Evolutionary conservation across 192 early-diverging fungal species (phyloP).

Genomic region (Linnemannia zychae): DNA sequence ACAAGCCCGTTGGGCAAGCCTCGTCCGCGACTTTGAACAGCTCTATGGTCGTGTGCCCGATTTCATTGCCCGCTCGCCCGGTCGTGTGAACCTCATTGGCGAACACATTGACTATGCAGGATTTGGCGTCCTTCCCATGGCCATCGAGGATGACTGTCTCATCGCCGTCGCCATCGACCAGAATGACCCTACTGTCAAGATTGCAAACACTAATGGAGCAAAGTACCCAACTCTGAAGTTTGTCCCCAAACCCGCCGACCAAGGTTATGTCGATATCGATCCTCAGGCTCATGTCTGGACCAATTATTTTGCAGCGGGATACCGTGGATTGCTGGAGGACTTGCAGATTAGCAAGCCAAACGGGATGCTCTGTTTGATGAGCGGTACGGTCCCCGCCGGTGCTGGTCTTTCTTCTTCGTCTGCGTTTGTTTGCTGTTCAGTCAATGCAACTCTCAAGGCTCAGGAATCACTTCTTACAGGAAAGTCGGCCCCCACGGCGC

Average conservation of each 20-base stretch:
- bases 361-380: constrained; percentile 78
- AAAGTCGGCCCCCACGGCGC: constrained; percentile 34
- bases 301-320: constrained; percentile 95
- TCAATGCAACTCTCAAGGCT: constrained; percentile 74
- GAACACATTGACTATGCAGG: constrained; percentile 98
- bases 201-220: constrained; percentile 66
- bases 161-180: constrained; percentile 65
- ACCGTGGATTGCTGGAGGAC: constrained; percentile 78
- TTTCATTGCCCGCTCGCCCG: constrained; percentile 91
- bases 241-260: constrained; percentile 61
- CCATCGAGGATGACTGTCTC: constrained; percentile 85
- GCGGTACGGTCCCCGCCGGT: constrained; percentile 86
- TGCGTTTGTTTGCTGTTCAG: constrained; percentile 86
- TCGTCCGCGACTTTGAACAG: constrained; percentile 64
- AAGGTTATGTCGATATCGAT: constrained; percentile 80
- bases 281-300: constrained; percentile 74
- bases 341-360: constrained; percentile 59
- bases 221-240: constrained; percentile 65
- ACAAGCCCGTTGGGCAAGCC: constrained; percentile 65
- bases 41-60: constrained; percentile 73
- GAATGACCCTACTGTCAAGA: constrained; percentile 51
- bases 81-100: constrained; percentile 97
- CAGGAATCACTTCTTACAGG: constrained; percentile 54
- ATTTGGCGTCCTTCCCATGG: constrained; percentile 96
- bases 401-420: constrained; percentile 90